Evolutionary conservation across 306 rosid genomes (phyloP), one percentile per base, ranked within the genome.

Genomic region (Gillenia trifoliata): DNA sequence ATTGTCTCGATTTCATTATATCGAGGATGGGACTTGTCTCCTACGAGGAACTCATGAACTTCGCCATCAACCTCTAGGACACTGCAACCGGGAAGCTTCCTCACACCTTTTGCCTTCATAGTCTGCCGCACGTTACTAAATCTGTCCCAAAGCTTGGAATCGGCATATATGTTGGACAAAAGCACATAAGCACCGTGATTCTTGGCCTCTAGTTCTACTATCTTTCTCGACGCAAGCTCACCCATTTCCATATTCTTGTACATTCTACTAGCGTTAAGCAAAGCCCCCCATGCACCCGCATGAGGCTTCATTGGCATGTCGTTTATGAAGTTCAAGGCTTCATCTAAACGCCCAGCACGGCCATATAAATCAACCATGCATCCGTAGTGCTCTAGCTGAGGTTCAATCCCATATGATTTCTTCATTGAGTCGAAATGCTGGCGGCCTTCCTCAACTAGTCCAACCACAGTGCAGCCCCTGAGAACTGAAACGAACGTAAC

Each of bases 51-150:
- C 65, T 88, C 96, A 38, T 90, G 87, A 76, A 88, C 87, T 78
- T 86, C 88, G 29, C 92, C 92, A 79, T 81, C 81, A 40, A 78
- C 86, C 77, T 88, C 91, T 36, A 90, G 79, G 59, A 88, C 91
- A 75, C 83, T 88, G 55, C 96, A 90, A 47, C 93, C 91, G 45
- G 93, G 91, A 28, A 75, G 83, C 84, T 90, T 90, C 63, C 66
- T 83, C 55, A 86, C 83, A 45, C 90, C 85, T 55, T 67, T 86
- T 1, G 75, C 82, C 73, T 82, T 88, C 93, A 90, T 90, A 15
- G 22, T 40, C 40, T 78, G 75, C 17, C 89, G 60, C 75, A 86
- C 79, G 34, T 47, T 80, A 67, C 74, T 66, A 64, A 82, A 87
- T 56, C 69, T 62, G 6, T 86, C 90, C 86, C 88, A 88, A 49